Percentiles rank a stretch among this genome's conserved stretches.
Evolutionary conservation across 192 early-diverging fungal genomes (phyloP).

Genomic region (Entophlyctis helioformis): DNA sequence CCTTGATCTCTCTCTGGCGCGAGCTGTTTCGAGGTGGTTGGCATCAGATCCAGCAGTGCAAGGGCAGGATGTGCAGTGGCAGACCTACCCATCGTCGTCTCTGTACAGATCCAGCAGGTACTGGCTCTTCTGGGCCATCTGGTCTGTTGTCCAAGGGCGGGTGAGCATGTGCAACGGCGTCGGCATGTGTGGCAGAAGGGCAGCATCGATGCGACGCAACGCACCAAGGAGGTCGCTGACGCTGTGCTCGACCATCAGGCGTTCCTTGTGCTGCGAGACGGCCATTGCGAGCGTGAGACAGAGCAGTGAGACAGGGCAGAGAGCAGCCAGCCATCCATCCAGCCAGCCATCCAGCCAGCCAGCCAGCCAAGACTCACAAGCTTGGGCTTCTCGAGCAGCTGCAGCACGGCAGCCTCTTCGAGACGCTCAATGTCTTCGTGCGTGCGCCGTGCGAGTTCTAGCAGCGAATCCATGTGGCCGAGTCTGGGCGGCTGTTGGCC

Average conservation of each 20-base stretch:
- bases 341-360: neutral
- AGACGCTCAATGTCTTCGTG: slow-evolving; percentile 89
- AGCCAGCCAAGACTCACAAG: slow-evolving; percentile 9
- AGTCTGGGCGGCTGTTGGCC: too few species aligned
- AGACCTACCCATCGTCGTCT: slow-evolving; percentile 57
- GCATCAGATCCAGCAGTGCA: neutral
- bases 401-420: slow-evolving; percentile 75
- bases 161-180: neutral
- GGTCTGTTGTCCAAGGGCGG: slow-evolving; percentile 18
- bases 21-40: slow-evolving; percentile 17
- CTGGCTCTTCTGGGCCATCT: slow-evolving; percentile 54
- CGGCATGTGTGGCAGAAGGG: neutral
- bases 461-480: slow-evolving; percentile 37
- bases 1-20: slow-evolving; percentile 55
- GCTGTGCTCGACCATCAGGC: slow-evolving; percentile 68
- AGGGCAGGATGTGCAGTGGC: neutral
- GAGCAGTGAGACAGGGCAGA: neutral
- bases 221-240: slow-evolving; percentile 44
- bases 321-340: too few species aligned
- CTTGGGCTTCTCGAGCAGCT: slow-evolving; percentile 63
- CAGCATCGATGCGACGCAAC: neutral
- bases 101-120: slow-evolving; percentile 51
- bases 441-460: slow-evolving; percentile 61
- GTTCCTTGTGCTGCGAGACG: slow-evolving; percentile 56
- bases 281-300: neutral